phyloP scores from a whole-genome alignment of 2,329 filamentous ascomycete genomes.

The Arthrobotrys megalospora region DNA sequence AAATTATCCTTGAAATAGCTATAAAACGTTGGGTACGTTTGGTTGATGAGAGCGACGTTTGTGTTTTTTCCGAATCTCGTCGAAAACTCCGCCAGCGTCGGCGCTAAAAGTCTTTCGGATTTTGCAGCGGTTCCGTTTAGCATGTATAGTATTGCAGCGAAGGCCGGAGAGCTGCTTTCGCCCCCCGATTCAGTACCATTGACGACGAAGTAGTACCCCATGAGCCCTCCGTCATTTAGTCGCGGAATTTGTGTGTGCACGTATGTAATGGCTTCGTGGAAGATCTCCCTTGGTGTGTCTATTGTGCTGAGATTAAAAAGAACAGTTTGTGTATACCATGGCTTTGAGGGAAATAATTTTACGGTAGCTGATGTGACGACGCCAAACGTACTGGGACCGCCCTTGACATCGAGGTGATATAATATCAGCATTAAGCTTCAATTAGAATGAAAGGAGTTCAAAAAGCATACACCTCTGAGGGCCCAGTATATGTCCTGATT shows the following conservation, averaged over 20 bases:
- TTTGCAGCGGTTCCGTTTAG: slow-evolving; percentile 8
- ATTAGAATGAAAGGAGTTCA: background rate
- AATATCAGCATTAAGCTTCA: background rate
- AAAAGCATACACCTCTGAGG: slow-evolving; percentile 69
- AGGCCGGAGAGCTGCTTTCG: background rate
- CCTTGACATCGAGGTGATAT: background rate
- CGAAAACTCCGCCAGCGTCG: background rate
- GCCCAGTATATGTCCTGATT: slow-evolving; percentile 69
- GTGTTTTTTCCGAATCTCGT: background rate
- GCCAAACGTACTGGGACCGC: background rate
- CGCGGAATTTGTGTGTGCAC: slow-evolving; percentile 11
- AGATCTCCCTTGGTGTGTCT: slow-evolving; percentile 18
- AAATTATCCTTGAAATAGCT: slow-evolving; percentile 17
- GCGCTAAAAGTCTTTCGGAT: background rate
- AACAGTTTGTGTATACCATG: background rate
- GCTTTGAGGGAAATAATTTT: slow-evolving; percentile 14
- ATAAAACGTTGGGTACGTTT: slow-evolving; percentile 12
- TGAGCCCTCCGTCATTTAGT: slow-evolving; percentile 11
- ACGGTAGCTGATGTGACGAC: slow-evolving; percentile 19
- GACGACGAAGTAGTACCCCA: slow-evolving; percentile 13
- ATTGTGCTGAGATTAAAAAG: slow-evolving; percentile 8
- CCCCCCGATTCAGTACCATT: background rate
- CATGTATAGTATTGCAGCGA: slow-evolving; percentile 19
- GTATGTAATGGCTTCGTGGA: slow-evolving; percentile 10
- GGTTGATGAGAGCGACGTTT: background rate